Base-by-base conservation (phyloP, 257 asterid genomes). In the Solanum stenotomum region DNA sequence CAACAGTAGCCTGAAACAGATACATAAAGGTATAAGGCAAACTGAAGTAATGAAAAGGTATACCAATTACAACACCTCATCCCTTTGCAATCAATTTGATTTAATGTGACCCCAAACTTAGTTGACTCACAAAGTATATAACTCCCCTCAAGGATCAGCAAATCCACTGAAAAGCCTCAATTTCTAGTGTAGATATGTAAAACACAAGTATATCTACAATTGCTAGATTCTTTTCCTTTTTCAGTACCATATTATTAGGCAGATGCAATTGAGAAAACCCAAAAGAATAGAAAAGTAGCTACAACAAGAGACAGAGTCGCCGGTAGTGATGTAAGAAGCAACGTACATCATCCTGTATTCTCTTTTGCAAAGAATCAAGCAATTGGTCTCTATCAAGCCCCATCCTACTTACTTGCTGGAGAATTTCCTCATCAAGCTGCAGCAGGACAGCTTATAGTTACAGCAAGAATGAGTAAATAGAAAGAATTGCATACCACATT, bases 381-480 rank as follows among this genome's bases (percentile, higher is more conserved):
- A 97, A 93, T 88, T 93, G 98, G 91, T 72, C 91, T 90, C 94
- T 92, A 89, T 91, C 96, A 90, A 93, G 89, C 86, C 98, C 96
- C 98, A 94, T 94, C 93, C 92, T 91, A 85, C 91, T 87, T 86
- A 96, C 99, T 91, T 95, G 93, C 91, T 92, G 95, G 84, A 97
- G 87, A 84, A 94, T 93, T 49, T 96, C 98, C 89, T 95, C 99
- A 35, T 97, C 99, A 88, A 95, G 94, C 98, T 97, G 94, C 96
- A 94, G 86, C 86, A 91, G 89, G 88, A 67, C 70, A 85, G 87
- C 87, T 90, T 81, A 56, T 8, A 82, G 86, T 82, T 29, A 46
- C 86, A 49, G 44, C 70, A 49, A 52, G 86, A 81, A 81, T 9
- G 70, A 52, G 44, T 49, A 82, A 49, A 49, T 52, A 18, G 44